These are phyloP conservation scores for Diutina scorzettiae DNA, from an alignment of 1,139 yeast genomes.

Conservation along the genomic window DNA sequence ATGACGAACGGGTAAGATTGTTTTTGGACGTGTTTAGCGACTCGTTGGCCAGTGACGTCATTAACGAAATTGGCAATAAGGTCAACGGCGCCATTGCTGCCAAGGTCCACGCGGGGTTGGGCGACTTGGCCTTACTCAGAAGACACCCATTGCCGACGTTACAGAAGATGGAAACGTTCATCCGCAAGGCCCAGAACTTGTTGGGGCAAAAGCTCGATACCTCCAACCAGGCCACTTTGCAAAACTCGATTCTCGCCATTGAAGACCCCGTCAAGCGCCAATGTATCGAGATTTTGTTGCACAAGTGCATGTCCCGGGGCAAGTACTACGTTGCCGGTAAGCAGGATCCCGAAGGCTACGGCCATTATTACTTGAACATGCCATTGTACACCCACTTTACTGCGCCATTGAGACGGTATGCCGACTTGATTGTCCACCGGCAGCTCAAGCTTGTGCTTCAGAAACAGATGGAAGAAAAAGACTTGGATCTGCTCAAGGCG, in stretches of 20 bases:
- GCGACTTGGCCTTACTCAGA: slow-evolving; percentile 74
- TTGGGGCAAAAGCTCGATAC: slow-evolving; percentile 59
- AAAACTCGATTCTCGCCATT: slow-evolving; percentile 56
- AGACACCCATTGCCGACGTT: slow-evolving; percentile 80
- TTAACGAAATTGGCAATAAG: slow-evolving; percentile 69
- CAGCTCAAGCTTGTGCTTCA: slow-evolving; percentile 64
- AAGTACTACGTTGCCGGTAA: slow-evolving; percentile 84
- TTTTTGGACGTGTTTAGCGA: slow-evolving; percentile 65
- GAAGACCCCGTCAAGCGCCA: slow-evolving; percentile 53
- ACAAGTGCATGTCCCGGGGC: slow-evolving; percentile 77
- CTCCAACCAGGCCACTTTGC: slow-evolving; percentile 59
- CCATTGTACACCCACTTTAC: slow-evolving; percentile 89
- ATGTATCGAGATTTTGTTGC: slow-evolving; percentile 69
- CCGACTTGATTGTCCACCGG: slow-evolving; percentile 86
- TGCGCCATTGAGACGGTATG: slow-evolving; percentile 86
- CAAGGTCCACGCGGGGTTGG: slow-evolving; percentile 60
- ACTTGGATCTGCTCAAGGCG: slow-evolving; percentile 63
- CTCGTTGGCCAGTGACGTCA: slow-evolving; percentile 42
- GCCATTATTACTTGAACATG: slow-evolving; percentile 70
- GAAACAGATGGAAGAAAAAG: slow-evolving; percentile 23
- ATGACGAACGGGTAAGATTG: slow-evolving; percentile 70
- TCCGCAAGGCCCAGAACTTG: slow-evolving; percentile 52
- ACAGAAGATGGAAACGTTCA: slow-evolving; percentile 72
- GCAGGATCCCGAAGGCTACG: slow-evolving; percentile 66
- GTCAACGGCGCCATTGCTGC: slow-evolving; percentile 85